These are phyloP conservation scores for Heritiera littoralis DNA, from an alignment of 345 rosid species.

Conservation along the genomic window DNA sequence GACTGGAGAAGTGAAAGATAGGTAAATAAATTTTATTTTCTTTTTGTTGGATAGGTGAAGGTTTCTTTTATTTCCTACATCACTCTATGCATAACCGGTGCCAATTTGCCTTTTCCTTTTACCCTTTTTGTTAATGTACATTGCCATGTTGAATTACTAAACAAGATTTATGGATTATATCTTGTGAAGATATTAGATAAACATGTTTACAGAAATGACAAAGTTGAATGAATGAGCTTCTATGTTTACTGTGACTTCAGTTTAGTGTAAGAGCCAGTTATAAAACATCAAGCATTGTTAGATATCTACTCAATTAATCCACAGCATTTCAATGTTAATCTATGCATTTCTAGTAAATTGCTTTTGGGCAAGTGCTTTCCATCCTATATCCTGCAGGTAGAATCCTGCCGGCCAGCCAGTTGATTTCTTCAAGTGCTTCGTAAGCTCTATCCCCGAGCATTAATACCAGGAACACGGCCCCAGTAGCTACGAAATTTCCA, in stretches of 20 bases:
- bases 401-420: conserved; percentile 96
- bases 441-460: conserved; percentile 68
- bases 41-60: neutral
- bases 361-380: conserved; percentile 74
- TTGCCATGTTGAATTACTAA: neutral
- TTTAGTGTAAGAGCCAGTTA: neutral
- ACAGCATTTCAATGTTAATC: conserved; percentile 19
- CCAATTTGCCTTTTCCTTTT: neutral
- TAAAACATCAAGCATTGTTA: neutral
- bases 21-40: neutral
- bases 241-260: too few relatives aligned
- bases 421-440: conserved; percentile 60
- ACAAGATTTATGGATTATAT: neutral
- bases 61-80: neutral
- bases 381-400: conserved; percentile 73
- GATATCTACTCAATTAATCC: neutral
- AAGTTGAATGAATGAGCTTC: neutral
- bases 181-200: neutral
- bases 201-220: neutral
- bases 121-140: neutral
- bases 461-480: too few relatives aligned
- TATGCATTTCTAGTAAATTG: conserved; percentile 36
- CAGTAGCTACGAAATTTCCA: conserved; percentile 21
- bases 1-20: neutral
- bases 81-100: conserved; percentile 9